Evolutionary conservation across 805 yeast species (phyloP).

Genomic region (Candida sanyiensis): DNA sequence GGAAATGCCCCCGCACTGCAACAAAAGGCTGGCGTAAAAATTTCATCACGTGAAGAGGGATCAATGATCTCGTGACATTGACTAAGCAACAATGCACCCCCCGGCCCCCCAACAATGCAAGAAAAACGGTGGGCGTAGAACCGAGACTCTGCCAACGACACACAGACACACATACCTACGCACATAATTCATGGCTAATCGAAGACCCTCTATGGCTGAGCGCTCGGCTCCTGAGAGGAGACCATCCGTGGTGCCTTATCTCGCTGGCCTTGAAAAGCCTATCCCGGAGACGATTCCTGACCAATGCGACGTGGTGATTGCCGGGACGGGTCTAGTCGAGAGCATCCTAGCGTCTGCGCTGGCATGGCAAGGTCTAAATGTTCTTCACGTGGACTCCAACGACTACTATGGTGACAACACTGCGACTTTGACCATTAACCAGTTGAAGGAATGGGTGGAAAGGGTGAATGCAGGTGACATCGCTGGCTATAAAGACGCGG

Average conservation of each 20-base stretch:
- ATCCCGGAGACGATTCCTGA: constrained; percentile 55
- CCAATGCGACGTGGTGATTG: constrained; percentile 79
- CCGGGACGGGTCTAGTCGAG: constrained; percentile 91
- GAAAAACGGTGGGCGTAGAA: too few species aligned
- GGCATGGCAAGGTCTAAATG: constrained; percentile 98
- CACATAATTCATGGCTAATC: too few species aligned
- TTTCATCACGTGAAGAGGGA: too few species aligned
- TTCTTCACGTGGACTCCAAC: constrained; percentile 82
- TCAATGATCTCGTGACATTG: too few species aligned
- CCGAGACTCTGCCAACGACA: too few species aligned
- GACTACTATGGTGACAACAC: constrained; percentile 84
- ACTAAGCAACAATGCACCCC: too few species aligned
- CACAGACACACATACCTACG: too few species aligned
- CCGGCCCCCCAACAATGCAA: too few species aligned
- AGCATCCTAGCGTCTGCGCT: constrained; percentile 87
- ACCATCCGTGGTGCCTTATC: constrained; percentile 49
- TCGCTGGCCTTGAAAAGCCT: constrained; percentile 77
- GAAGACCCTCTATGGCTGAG: constrained; percentile 64
- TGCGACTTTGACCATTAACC: constrained; percentile 83
- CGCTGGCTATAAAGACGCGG: constrained; percentile 57
- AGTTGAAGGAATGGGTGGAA: constrained; percentile 76
- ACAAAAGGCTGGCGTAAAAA: too few species aligned
- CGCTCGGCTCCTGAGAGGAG: constrained; percentile 46
- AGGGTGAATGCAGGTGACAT: constrained; percentile 45
- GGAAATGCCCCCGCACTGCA: too few species aligned